Evolutionary conservation across 2,329 filamentous ascomycete genomes (phyloP), one percentile per base, ranked within the genome.

Genomic region (Calonectria leucothoes): DNA sequence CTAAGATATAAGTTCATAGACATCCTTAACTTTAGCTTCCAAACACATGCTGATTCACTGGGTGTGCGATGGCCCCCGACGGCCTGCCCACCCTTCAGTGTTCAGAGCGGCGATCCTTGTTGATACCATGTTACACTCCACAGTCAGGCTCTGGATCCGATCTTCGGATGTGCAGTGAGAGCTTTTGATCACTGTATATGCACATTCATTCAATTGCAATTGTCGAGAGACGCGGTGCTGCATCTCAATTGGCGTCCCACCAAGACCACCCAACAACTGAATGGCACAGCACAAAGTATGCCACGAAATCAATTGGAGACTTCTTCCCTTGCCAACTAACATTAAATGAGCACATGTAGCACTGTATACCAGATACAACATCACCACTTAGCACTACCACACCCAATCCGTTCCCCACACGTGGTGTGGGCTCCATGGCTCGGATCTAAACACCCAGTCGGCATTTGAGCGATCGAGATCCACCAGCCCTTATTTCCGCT

Each of bases 391-490:
- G 51, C 25, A n/a, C 52, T 10, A 31, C 20, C 4, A n/a, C 42
- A 52, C 17, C 55, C 55, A 69, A 71, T 71, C 63, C 51, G 6
- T 71, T 55, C 52, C 64, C 63, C 64, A 48, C 69, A 71, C 57
- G 67, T 64, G 23, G 35, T 57, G 45, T 51, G 39, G 23, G 39
- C 51, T 39, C 49, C 35, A 31, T 64, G 20, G 29, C 42, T 10
- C 37, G 49, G 52, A 68, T 55, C 57, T 52, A 20, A 29, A 29
- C 29, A 49, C 11, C 57, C 63, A 39, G 31, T 68, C 65, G 65
- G 55, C 52, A 48, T 59, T 39, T 71, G n/a, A 17, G 29, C 37
- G 25, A 69, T 72, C 65, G 65, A 72, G 70, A 71, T 77, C 68
- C 76, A 66, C 69, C 29, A 37, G 51, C 14, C 33, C 23, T 45